These are phyloP conservation scores for Begonia loranthoides DNA, from an alignment of 306 rosid species.

Conservation along the genomic window DNA sequence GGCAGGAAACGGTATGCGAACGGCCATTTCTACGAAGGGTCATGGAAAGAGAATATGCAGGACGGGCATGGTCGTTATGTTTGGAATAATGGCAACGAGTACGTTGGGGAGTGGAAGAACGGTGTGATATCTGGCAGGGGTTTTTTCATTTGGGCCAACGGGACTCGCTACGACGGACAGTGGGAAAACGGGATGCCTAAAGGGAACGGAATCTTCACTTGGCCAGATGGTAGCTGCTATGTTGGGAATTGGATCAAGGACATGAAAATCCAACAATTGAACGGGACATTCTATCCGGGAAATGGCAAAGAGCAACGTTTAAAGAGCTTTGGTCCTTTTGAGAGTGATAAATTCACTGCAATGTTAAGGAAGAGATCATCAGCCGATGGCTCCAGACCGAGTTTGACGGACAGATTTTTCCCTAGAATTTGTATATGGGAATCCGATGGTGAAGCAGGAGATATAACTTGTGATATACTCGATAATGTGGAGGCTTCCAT, in stretches of 20 bases:
- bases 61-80: slow-evolving; percentile 81
- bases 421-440: slow-evolving; percentile 93
- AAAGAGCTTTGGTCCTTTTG: slow-evolving; percentile 17
- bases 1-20: slow-evolving; percentile 68
- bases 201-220: slow-evolving; percentile 56
- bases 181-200: slow-evolving; percentile 86
- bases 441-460: slow-evolving; percentile 89
- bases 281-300: slow-evolving; percentile 53
- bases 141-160: slow-evolving; percentile 59
- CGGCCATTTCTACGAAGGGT: slow-evolving; percentile 75
- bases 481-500: slow-evolving; percentile 84
- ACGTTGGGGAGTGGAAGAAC: slow-evolving; percentile 72
- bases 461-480: slow-evolving; percentile 80
- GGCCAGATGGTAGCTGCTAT: slow-evolving; percentile 72
- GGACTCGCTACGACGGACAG: slow-evolving; percentile 71
- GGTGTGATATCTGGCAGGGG: slow-evolving; percentile 75
- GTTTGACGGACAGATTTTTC: slow-evolving; percentile 48
- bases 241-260: slow-evolving; percentile 81
- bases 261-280: slow-evolving; percentile 37
- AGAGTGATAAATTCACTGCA: slow-evolving; percentile 27
- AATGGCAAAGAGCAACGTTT: slow-evolving; percentile 23
- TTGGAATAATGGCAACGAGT: slow-evolving; percentile 84
- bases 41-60: slow-evolving; percentile 61
- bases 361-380: slow-evolving; percentile 67
- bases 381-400: slow-evolving; percentile 38